Evolutionary conservation across 2,329 filamentous ascomycete genomes (phyloP), one percentile per base, ranked within the genome.

Genomic region (Diplodia intermedia): DNA sequence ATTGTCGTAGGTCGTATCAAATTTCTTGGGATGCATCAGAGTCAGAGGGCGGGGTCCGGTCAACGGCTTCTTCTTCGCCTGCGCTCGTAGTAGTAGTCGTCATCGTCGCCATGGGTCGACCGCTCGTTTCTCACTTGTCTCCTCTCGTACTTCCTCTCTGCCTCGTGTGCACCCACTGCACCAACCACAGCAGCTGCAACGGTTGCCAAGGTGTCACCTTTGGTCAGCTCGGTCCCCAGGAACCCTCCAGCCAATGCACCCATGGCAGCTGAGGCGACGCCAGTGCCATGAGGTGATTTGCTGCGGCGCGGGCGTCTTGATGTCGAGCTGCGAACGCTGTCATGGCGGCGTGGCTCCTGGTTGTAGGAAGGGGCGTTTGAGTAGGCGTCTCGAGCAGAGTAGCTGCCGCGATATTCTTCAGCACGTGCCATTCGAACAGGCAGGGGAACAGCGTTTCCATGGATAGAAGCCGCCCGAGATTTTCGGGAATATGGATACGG

Each of bases 211-310:
- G 73, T 75, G 33, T 69, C 65, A 4, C 68, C 68, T 36, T 77
- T 73, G 52, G 73, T 74, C 38, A 74, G 71, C 62, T 74, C 73
- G 55, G 72, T 71, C 29, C 75, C 77, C 2, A 75, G 68, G 6
- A 79, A 52, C 0, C 78, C 78, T 20, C 78, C 78, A 2, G 75
- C 74, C 20, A 79, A 61, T 12, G 76, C 77, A 2, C 78, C 78
- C 36, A 76, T 71, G 1, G 79, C 69, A 0, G 73, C 43, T n/a
- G 67, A 69, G 26, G 67, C 67, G 20, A 69, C 53, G 1, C 67
- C 67, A 12, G 33, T 63, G 8, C 36, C 57, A 15, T 53, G 31
- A 7, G 66, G 60, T 7, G 57, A 50, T 18, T 54, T 65, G 60
- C 52, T 68, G 36, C 60, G 50, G 12, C 57, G 40, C 23, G 38